Conservation (phyloP, 78 protist genomes). For the Speleostelium caveatum region DNA sequence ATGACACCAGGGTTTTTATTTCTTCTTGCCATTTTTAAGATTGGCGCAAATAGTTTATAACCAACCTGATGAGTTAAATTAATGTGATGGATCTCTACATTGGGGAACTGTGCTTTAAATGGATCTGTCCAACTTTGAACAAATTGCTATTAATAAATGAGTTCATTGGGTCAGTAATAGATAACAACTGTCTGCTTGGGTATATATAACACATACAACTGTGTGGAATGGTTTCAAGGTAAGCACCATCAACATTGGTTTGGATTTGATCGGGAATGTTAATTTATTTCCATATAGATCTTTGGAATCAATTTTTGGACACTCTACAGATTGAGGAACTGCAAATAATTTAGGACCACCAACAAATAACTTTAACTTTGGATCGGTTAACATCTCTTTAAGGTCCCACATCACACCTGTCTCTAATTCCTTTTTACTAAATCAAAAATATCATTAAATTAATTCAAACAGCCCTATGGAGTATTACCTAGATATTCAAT, state of each 20-base stretch:
- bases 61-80: constrained; percentile 14
- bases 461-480: neutral
- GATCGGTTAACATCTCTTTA: constrained; percentile 39
- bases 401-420: constrained; percentile 54
- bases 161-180: neutral
- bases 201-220: neutral
- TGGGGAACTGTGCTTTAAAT: constrained; percentile 33
- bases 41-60: constrained; percentile 27
- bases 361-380: constrained; percentile 37
- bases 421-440: constrained; percentile 51
- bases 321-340: neutral
- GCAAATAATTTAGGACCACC: constrained; percentile 28
- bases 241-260: constrained; percentile 30
- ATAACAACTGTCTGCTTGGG: neutral
- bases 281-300: constrained; percentile 44
- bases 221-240: constrained; percentile 45
- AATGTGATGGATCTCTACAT: constrained; percentile 4
- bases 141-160: neutral
- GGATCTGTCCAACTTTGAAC: constrained; percentile 59
- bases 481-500: neutral
- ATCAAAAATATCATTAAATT: neutral
- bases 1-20: neutral
- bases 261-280: neutral
- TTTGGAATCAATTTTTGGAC: constrained; percentile 2
- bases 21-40: constrained; percentile 16